phyloP scores from a whole-genome alignment of 441 rosid genomes.

The Dalechampia spathulata region DNA sequence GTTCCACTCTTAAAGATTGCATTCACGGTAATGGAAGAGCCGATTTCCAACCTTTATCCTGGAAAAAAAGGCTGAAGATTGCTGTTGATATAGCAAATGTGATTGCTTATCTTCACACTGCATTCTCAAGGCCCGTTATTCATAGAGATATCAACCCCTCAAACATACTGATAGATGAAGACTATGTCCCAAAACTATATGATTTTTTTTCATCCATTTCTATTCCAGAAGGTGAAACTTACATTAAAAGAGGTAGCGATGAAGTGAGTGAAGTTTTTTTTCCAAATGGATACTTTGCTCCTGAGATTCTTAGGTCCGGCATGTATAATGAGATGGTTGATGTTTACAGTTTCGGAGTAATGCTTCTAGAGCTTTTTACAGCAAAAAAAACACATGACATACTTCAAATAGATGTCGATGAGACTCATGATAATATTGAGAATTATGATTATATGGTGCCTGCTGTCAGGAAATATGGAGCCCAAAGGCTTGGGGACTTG shows the following conservation, averaged over 20 bases:
- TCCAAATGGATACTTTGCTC: background rate
- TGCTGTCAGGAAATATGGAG: background rate
- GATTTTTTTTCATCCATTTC: background rate
- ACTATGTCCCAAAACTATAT: background rate
- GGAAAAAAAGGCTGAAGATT: constrained; percentile 8
- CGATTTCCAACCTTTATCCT: background rate
- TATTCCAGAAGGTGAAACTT: background rate
- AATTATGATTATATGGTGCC: background rate
- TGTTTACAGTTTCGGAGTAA: background rate
- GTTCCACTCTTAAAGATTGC: constrained; percentile 12
- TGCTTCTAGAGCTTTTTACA: background rate
- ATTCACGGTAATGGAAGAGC: background rate
- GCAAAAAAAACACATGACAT: background rate
- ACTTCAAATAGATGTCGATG: background rate
- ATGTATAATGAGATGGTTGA: background rate
- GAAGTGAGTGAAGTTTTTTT: too few relatives aligned
- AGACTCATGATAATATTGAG: background rate
- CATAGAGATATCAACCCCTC: background rate
- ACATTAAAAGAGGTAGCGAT: background rate
- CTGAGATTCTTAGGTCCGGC: fast-evolving
- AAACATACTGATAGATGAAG: background rate
- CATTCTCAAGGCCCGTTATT: constrained; percentile 28
- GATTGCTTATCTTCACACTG: constrained; percentile 32
- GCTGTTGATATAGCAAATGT: constrained; percentile 20
- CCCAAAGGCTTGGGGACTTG: background rate